These are phyloP conservation scores for Boletus reticuloceps DNA, from an alignment of 768 basidiomycete species.

Conservation along the genomic window DNA sequence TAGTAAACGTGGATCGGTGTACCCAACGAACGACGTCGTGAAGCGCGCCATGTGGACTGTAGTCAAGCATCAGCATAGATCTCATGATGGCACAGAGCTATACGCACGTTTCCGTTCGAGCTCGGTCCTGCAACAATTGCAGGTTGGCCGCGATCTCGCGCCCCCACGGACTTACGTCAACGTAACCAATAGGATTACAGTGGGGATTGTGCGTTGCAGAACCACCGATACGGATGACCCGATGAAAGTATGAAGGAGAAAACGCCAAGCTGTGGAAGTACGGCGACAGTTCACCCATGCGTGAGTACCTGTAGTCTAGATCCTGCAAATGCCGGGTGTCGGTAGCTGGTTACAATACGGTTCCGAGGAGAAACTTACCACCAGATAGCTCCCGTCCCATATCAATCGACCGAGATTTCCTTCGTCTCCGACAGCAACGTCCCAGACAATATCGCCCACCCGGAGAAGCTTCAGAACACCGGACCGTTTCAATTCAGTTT, in stretches of 20 bases:
- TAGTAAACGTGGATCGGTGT: conserved; percentile 72
- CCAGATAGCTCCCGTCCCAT: conserved; percentile 88
- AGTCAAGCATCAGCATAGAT: conserved; percentile 2
- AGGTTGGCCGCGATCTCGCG: conserved; percentile 71
- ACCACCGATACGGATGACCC: conserved; percentile 64
- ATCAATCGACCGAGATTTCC: conserved; percentile 79
- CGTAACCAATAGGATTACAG: conserved; percentile 62
- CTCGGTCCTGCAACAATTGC: conserved; percentile 74
- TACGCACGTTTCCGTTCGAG: conserved; percentile 77
- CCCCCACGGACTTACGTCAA: conserved; percentile 78
- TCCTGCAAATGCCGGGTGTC: conserved; percentile 48
- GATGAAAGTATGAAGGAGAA: conserved; percentile 87
- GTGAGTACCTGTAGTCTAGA: conserved; percentile 79
- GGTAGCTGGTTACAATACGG: not conserved
- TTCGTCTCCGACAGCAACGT: conserved; percentile 82
- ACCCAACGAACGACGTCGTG: conserved; percentile 88
- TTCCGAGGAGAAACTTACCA: conserved; percentile 49
- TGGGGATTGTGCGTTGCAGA: conserved; percentile 37
- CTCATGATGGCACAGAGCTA: not conserved
- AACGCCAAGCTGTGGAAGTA: conserved; percentile 80
- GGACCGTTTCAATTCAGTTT: conserved; percentile 65
- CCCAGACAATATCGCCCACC: conserved; percentile 84
- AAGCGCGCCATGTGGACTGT: conserved; percentile 72
- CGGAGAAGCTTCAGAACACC: conserved; percentile 56
- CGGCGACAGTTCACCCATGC: conserved; percentile 72